Conservation (phyloP, 495 filamentous ascomycete genomes). For the Aspergillus leporis region DNA sequence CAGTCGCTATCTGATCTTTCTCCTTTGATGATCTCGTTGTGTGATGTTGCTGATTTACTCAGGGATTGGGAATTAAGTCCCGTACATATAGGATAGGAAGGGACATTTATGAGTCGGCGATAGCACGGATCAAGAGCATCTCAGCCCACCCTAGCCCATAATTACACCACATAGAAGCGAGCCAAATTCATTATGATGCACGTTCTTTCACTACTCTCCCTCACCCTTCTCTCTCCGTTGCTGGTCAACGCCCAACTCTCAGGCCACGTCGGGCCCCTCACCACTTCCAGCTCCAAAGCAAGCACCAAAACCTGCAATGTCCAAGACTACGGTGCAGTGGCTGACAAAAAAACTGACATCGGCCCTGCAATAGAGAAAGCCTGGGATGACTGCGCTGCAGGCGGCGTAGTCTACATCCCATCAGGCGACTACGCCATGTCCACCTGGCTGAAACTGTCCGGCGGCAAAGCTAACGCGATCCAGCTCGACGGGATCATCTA, state of each 20-base stretch:
- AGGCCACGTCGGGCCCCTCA: constrained; percentile 32
- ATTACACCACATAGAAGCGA: neutral
- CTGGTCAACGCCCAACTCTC: constrained; percentile 12
- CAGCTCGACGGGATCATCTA: constrained; percentile 47
- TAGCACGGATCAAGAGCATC: neutral
- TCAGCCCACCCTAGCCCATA: neutral
- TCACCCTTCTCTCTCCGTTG: constrained; percentile 1
- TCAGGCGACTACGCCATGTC: constrained; percentile 24
- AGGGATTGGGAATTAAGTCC: neutral
- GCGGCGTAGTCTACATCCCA: constrained; percentile 29
- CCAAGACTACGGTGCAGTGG: constrained; percentile 23
- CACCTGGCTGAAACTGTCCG: constrained; percentile 32
- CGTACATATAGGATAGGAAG: neutral
- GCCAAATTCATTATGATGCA: neutral
- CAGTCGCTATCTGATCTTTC: neutral
- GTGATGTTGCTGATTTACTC: neutral
- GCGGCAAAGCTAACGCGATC: constrained; percentile 35
- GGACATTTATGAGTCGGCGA: neutral
- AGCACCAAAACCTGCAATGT: constrained; percentile 26
- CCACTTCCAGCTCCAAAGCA: constrained; percentile 22
- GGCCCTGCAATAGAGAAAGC: constrained; percentile 39
- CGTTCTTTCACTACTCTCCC: neutral
- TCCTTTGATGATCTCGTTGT: neutral
- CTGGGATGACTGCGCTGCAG: constrained; percentile 35
- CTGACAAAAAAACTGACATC: constrained; percentile 41